A percentile compares a stretch with the other conserved stretches of the same genome.
Evolutionary conservation across 352 stramenopile genomes (phyloP).

Genomic region (Saprolegnia parasitica): DNA sequence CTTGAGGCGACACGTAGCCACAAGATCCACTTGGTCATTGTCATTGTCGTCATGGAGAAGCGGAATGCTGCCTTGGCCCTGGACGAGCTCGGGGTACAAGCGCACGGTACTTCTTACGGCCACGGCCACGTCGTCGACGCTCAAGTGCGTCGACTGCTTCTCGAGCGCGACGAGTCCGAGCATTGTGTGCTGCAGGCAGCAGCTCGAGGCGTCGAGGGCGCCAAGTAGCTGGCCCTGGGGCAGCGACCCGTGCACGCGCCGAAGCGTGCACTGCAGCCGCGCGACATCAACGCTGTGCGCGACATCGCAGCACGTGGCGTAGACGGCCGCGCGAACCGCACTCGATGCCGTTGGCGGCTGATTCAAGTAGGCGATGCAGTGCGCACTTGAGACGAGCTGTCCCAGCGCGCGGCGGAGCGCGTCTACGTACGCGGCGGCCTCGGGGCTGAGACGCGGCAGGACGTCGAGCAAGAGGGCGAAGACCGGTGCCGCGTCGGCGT

Average conservation of each 20-base stretch:
- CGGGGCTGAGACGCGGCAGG: not conserved
- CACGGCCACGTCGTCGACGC: not conserved
- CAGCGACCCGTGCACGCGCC: not conserved
- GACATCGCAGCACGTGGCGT: not conserved
- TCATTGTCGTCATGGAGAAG: not conserved
- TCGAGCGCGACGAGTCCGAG: not conserved
- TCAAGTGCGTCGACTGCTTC: not conserved
- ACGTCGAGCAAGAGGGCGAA: not conserved
- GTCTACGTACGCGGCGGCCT: not conserved
- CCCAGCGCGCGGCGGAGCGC: not conserved
- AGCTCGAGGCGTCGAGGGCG: not conserved
- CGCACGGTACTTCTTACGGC: not conserved
- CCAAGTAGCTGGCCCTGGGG: not conserved
- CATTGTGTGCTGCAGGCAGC: slow-evolving; percentile 9
- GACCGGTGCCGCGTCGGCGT: not conserved
- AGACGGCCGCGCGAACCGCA: not conserved
- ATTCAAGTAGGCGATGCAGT: not conserved
- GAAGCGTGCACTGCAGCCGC: not conserved
- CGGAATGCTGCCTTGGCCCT: not conserved
- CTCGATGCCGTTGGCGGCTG: not conserved
- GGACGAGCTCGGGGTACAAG: slow-evolving; percentile 6
- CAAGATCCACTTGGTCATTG: not conserved
- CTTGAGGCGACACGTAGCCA: not conserved
- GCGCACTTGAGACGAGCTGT: not conserved
- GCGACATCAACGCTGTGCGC: not conserved